Conservation (phyloP, 345 rosid species). For the Trapa incisa region DNA sequence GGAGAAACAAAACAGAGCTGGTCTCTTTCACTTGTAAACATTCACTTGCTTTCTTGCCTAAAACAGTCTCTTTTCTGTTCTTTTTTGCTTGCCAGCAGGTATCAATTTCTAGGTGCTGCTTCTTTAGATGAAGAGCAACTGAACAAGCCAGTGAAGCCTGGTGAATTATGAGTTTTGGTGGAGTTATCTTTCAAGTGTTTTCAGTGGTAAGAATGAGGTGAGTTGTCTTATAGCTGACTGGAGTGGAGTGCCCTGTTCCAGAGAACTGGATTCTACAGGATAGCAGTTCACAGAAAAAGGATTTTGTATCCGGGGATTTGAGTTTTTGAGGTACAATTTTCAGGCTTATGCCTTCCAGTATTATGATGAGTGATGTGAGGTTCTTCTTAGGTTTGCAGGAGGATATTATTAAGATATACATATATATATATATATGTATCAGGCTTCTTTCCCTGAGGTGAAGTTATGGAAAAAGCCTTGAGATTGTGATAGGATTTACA, state of each 20-base stretch:
- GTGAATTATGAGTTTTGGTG: neutral
- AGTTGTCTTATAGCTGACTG: slow-evolving; percentile 49
- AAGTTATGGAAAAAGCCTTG: neutral
- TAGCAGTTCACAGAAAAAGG: slow-evolving; percentile 28
- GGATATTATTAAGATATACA: neutral
- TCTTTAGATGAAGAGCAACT: no score
- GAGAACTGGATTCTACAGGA: slow-evolving; percentile 25
- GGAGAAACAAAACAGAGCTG: no score
- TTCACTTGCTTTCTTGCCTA: no score
- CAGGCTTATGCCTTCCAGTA: slow-evolving; percentile 22
- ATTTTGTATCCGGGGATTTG: slow-evolving; percentile 49
- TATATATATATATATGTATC: slow-evolving; percentile 1
- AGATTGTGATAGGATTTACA: neutral
- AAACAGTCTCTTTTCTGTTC: no score
- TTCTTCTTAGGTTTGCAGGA: slow-evolving; percentile 20
- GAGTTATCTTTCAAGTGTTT: neutral
- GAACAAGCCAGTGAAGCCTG: no score
- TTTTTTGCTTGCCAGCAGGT: no score
- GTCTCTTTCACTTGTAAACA: no score
- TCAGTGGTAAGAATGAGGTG: slow-evolving; percentile 8
- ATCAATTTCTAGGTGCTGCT: no score
- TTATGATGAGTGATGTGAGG: slow-evolving; percentile 58
- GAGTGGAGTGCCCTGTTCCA: slow-evolving; percentile 38
- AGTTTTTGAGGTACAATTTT: slow-evolving; percentile 32
- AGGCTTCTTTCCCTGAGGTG: slow-evolving; percentile 6